Evolutionary conservation across 2,329 filamentous ascomycete species (phyloP).

Genomic region (Dendryphion nanum): DNA sequence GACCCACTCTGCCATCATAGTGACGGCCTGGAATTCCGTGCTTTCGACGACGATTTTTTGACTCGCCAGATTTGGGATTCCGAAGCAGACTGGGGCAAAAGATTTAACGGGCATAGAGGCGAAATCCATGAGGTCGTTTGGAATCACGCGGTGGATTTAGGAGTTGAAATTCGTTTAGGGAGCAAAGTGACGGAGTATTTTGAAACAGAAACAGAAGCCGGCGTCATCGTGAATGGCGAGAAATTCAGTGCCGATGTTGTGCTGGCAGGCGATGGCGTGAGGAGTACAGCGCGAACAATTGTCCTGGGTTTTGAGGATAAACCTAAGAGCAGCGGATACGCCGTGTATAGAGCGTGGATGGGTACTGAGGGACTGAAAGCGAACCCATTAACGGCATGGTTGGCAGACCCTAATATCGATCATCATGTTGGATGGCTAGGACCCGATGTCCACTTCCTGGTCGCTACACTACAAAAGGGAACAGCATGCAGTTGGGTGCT

Average conservation of each 20-base stretch:
- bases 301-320: conserved; percentile 52
- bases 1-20: conserved; percentile 50
- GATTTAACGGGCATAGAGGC: conserved; percentile 60
- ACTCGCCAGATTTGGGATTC: conserved; percentile 50
- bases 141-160: conserved; percentile 53
- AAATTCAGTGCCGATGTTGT: conserved; percentile 47
- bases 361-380: conserved; percentile 18
- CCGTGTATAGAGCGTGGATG: conserved; percentile 50
- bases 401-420: conserved; percentile 30
- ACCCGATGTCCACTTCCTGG: conserved; percentile 31
- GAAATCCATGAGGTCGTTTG: conserved; percentile 59
- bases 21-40: conserved; percentile 59
- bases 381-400: conserved; percentile 28
- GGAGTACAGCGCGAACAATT: conserved; percentile 48
- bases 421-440: conserved; percentile 26
- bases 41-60: conserved; percentile 59
- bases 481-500: conserved; percentile 28
- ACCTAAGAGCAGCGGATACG: conserved; percentile 52
- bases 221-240: conserved; percentile 50
- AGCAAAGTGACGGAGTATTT: conserved; percentile 53
- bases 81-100: conserved; percentile 41
- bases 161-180: conserved; percentile 55
- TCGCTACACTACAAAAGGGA: conserved; percentile 28
- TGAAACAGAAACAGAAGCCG: conserved; percentile 51
- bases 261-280: conserved; percentile 52